phyloP scores from a whole-genome alignment of 345 rosid genomes.

The Mallotus nudiflorus region DNA sequence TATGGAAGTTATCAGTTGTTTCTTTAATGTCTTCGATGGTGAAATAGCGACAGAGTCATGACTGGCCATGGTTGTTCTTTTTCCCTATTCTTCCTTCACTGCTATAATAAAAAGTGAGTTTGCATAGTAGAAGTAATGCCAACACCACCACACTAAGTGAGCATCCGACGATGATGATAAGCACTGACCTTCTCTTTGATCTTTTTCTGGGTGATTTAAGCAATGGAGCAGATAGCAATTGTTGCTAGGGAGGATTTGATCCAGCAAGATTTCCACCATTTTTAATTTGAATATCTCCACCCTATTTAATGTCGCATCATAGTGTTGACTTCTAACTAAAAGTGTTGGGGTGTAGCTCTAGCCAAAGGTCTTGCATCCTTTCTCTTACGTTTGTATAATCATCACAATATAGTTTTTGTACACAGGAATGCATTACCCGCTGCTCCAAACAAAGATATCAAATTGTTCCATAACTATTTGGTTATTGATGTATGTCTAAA shows the following conservation, averaged over 20 bases:
- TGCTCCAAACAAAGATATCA: conserved; percentile 10
- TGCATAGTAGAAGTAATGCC: not conserved
- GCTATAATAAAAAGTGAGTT: not conserved
- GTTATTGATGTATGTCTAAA: conserved; percentile 11
- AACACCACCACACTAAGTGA: not conserved
- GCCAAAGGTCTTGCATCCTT: conserved; percentile 8
- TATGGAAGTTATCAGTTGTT: conserved; percentile 11
- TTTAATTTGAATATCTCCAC: conserved; percentile 19
- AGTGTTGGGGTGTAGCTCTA: conserved; percentile 3
- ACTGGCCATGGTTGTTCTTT: not conserved
- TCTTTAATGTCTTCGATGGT: conserved; percentile 5
- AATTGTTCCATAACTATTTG: not conserved
- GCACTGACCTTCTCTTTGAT: not conserved
- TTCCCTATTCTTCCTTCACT: not conserved
- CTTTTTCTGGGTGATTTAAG: not conserved
- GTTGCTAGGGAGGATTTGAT: not conserved
- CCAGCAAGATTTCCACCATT: conserved; percentile 20
- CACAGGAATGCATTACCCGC: conserved; percentile 11
- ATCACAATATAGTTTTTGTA: conserved; percentile 11
- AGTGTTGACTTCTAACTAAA: not conserved
- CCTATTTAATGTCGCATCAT: conserved; percentile 9
- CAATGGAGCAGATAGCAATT: not conserved
- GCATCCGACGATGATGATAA: not conserved
- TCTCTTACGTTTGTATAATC: not conserved
- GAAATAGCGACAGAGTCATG: not conserved